A percentile compares a stretch with the other conserved stretches of the same genome.
Conservation (phyloP, 352 stramenopile genomes). For the Blastocystis sp. region DNA sequence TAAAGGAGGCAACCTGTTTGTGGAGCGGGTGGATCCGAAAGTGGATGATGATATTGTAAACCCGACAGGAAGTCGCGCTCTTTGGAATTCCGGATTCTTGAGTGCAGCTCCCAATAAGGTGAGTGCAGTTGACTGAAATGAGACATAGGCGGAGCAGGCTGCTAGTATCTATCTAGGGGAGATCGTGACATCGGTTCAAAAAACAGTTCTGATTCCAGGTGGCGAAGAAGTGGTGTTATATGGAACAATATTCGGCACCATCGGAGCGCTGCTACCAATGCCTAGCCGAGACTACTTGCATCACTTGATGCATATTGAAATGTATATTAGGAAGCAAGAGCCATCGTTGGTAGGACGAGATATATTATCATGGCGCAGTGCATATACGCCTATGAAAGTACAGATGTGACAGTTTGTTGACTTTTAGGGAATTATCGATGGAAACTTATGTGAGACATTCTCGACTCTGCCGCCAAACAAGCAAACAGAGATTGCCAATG, state of each 20-base stretch:
- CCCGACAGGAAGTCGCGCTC: slow-evolving; percentile 84
- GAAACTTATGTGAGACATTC: slow-evolving; percentile 94
- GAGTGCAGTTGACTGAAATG: not conserved
- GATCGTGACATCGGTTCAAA: slow-evolving; percentile 91
- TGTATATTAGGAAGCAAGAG: slow-evolving; percentile 75
- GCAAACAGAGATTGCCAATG: slow-evolving; percentile 87
- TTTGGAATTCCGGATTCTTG: slow-evolving; percentile 84
- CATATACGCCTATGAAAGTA: slow-evolving; percentile 90
- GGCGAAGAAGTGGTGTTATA: slow-evolving; percentile 93
- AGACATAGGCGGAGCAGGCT: slow-evolving; percentile 72
- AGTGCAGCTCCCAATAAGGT: slow-evolving; percentile 91
- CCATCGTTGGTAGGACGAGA: slow-evolving; percentile 87
- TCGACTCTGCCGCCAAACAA: slow-evolving; percentile 80
- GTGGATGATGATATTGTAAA: slow-evolving; percentile 88
- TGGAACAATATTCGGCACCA: slow-evolving; percentile 86
- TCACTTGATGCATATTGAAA: slow-evolving; percentile 96
- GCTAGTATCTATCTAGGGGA: slow-evolving; percentile 94
- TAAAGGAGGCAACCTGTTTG: slow-evolving; percentile 97
- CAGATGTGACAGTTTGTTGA: not conserved
- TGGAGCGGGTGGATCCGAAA: slow-evolving; percentile 79
- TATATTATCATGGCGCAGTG: slow-evolving; percentile 91
- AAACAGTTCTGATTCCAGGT: slow-evolving; percentile 85
- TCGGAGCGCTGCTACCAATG: slow-evolving; percentile 92
- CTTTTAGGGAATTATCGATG: slow-evolving; percentile 84
- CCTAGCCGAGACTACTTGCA: slow-evolving; percentile 89